Base-by-base conservation (phyloP, 2,329 filamentous ascomycete species). In the Apiospora malaysiana region DNA sequence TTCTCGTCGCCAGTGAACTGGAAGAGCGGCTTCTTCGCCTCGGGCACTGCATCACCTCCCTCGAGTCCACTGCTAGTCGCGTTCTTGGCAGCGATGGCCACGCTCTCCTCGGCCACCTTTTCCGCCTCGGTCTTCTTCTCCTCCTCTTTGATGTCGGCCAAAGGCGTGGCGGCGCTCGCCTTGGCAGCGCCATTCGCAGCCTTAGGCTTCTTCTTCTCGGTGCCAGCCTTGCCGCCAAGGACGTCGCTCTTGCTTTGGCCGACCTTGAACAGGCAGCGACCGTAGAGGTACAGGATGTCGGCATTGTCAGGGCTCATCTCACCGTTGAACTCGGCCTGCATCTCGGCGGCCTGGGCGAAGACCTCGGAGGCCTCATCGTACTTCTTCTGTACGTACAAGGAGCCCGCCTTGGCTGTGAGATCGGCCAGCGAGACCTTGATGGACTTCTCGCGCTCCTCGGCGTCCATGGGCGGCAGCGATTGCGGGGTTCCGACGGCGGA, bases 1-100 rank as follows among this genome's bases (percentile, higher is more conserved):
- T 97, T 95, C 82, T 98, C 95, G 79, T 98, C 95, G 71, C 96
- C 96, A 5, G 91, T 92, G 79, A 99, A 97, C 76, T 97, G 93
- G 81, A 99, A 98, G 73, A 94, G 89, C 0, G 93, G 90, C 80
- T 95, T 95, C 81, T 92, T 92, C 5, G 81, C 83, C 43, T 85
- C 83, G 18, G 75, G 65, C 2, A 77, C 76, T 32, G 82, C 81
- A 0, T 63, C 56, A 23, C 77, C 77, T 49, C 82, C 78, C 72
- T 80, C 81, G 69, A 82, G 77, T 51, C 80, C 78, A 75, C 78
- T 82, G 25, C 83, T 83, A 45, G 69, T 75, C n/a, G 84, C 83
- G 68, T 83, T 81, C 66, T 85, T 85, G 0, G 83, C 81, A 25
- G 80, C 82, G 51, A 82, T 79, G 14, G 83, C 83, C 63, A 84